These are phyloP conservation scores for Coccomyxa subellipsoidea DNA, from an alignment of 163 green algal genomes.

Conservation along the genomic window DNA sequence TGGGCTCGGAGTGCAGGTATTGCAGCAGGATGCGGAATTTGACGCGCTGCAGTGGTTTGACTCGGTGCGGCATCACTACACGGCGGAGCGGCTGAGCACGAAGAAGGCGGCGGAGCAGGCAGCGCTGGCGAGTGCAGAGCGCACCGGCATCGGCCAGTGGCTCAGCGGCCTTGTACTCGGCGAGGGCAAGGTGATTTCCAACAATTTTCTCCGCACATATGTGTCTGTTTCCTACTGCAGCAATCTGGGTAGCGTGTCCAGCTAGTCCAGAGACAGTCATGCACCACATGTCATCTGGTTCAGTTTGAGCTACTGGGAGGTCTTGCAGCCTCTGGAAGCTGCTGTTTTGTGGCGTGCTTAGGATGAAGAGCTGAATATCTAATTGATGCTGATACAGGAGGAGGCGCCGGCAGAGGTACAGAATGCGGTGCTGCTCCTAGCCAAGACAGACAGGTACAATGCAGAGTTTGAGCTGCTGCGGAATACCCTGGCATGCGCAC, in stretches of 20 bases:
- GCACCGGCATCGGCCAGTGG: background rate
- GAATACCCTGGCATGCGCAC: conserved; percentile 1
- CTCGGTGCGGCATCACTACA: conserved; percentile 1
- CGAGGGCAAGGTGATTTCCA: conserved; percentile 1
- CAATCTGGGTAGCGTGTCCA: too few species aligned
- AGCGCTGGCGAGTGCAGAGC: background rate
- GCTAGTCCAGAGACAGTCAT: too few species aligned
- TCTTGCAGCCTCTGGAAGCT: too few species aligned
- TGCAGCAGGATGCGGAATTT: conserved; percentile 16
- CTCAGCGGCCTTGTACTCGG: conserved; percentile 6
- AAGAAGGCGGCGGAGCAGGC: background rate
- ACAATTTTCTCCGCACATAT: too few species aligned
- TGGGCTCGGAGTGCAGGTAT: conserved; percentile 7
- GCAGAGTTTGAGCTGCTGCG: conserved; percentile 12
- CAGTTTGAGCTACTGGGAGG: too few species aligned
- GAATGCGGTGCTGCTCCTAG: conserved; percentile 4
- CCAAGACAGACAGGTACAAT: conserved; percentile 1
- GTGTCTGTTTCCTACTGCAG: too few species aligned
- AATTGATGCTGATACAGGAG: background rate
- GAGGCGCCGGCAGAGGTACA: background rate
- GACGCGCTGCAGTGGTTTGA: conserved; percentile 16
- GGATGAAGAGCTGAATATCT: too few species aligned
- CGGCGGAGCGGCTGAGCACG: background rate
- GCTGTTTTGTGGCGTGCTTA: too few species aligned
- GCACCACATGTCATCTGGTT: too few species aligned